Evolutionary conservation across 305 asterid genomes (phyloP).

Genomic region (Fraxinus sp.): DNA sequence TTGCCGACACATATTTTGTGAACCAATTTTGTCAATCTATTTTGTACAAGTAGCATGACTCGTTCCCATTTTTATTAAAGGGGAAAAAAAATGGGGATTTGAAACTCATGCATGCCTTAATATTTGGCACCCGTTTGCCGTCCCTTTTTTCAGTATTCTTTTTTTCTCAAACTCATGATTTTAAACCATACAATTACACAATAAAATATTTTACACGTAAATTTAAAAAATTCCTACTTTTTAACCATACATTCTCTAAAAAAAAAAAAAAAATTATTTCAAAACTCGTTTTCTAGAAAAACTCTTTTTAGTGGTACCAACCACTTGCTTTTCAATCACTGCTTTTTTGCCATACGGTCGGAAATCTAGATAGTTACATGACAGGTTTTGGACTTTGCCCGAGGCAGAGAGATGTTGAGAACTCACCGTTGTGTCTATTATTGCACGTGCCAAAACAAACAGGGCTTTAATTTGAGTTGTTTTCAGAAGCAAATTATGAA

Average conservation of each 20-base stretch:
- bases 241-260: too few relatives aligned
- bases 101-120: background rate
- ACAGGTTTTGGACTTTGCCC: constrained; percentile 26
- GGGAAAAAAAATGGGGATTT: background rate
- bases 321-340: background rate
- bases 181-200: too few relatives aligned
- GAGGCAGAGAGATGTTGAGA: constrained; percentile 32
- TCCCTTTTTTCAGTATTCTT: too few relatives aligned
- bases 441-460: background rate
- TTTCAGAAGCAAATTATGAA: background rate
- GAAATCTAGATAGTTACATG: constrained; percentile 26
- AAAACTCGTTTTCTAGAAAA: background rate
- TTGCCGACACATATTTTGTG: too few relatives aligned
- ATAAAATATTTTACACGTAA: too few relatives aligned
- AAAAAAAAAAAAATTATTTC: too few relatives aligned
- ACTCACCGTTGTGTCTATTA: constrained; percentile 5
- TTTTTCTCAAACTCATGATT: too few relatives aligned
- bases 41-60: too few relatives aligned
- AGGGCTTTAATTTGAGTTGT: constrained; percentile 13
- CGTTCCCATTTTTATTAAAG: background rate
- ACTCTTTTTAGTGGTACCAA: background rate
- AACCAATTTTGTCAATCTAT: too few relatives aligned
- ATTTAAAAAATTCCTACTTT: too few relatives aligned
- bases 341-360: constrained; percentile 24
- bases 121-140: too few relatives aligned